A percentile compares a stretch with the other conserved stretches of the same genome.
These are phyloP conservation scores for Verticillium klebahnii DNA, from an alignment of 2,329 filamentous ascomycete genomes.

Conservation along the genomic window DNA sequence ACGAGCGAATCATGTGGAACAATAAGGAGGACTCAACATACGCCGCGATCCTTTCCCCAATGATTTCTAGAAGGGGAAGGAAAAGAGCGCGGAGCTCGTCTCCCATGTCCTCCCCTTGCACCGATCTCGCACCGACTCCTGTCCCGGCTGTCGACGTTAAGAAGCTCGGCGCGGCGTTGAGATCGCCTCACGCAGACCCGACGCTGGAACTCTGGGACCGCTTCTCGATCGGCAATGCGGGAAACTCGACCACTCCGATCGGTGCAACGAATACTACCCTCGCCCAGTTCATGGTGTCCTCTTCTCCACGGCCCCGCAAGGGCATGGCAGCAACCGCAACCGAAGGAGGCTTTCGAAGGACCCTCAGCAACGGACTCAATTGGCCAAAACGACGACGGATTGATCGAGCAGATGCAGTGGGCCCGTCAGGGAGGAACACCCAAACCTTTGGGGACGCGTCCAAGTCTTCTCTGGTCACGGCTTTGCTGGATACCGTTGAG, in stretches of 20 bases:
- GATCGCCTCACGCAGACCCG: slow-evolving; percentile 66
- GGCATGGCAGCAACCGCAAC: slow-evolving; percentile 28
- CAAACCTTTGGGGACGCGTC: slow-evolving; percentile 39
- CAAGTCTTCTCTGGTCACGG: slow-evolving; percentile 54
- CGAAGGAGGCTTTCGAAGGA: slow-evolving; percentile 52
- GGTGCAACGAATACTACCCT: slow-evolving; percentile 53
- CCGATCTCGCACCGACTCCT: slow-evolving; percentile 36
- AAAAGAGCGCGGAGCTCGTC: slow-evolving; percentile 74
- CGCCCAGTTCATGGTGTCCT: slow-evolving; percentile 64
- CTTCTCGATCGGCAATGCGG: slow-evolving; percentile 51
- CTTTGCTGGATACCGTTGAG: slow-evolving; percentile 63
- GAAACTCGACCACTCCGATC: slow-evolving; percentile 30
- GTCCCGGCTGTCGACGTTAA: slow-evolving; percentile 47
- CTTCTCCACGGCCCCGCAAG: slow-evolving; percentile 59
- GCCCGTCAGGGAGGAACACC: background rate
- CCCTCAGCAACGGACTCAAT: slow-evolving; percentile 64
- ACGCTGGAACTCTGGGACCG: slow-evolving; percentile 74
- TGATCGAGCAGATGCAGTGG: slow-evolving; percentile 36
- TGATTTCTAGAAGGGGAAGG: slow-evolving; percentile 45
- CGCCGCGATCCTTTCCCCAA: slow-evolving; percentile 39
- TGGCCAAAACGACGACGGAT: slow-evolving; percentile 68
- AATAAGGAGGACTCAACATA: slow-evolving; percentile 38
- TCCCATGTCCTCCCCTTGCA: slow-evolving; percentile 61
- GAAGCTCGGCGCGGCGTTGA: slow-evolving; percentile 53
- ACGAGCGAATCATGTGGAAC: slow-evolving; percentile 59